These are phyloP conservation scores for Hibiscus syriacus DNA, from an alignment of 345 rosid species.

Conservation along the genomic window DNA sequence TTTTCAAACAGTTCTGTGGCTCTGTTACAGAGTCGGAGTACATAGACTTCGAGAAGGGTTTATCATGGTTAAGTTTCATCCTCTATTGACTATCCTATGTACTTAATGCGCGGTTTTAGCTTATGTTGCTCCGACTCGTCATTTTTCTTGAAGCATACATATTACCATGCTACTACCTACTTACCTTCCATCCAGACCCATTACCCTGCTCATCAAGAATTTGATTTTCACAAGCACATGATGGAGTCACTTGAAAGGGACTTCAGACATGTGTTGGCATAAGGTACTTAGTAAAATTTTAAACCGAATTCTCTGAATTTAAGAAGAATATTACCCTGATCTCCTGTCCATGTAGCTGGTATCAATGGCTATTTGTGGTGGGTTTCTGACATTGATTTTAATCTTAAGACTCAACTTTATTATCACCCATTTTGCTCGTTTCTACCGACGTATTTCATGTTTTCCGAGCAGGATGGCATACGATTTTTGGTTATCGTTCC, in stretches of 20 bases:
- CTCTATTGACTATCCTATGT: neutral
- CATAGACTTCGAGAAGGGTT: constrained; percentile 72
- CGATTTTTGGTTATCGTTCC: constrained; percentile 80
- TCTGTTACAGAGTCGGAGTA: constrained; percentile 75
- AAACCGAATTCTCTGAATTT: neutral
- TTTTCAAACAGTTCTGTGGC: constrained; percentile 74
- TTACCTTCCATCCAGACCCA: constrained; percentile 31
- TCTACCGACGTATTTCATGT: neutral
- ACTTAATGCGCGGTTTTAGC: neutral
- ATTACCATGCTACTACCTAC: too few relatives aligned
- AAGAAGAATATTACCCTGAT: neutral
- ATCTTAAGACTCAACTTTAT: neutral
- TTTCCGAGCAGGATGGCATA: constrained; percentile 67
- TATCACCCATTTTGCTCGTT: neutral
- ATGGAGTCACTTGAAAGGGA: constrained; percentile 50
- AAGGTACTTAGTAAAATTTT: constrained; percentile 31
- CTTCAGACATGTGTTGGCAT: constrained; percentile 72
- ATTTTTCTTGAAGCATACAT: neutral
- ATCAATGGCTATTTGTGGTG: constrained; percentile 85
- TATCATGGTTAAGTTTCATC: constrained; percentile 39
- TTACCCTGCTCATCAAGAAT: constrained; percentile 19
- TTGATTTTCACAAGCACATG: constrained; percentile 68
- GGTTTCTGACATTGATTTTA: constrained; percentile 48
- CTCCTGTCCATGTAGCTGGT: constrained; percentile 42
- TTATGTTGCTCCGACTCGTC: neutral